Conservation (phyloP, 2,329 filamentous ascomycete species). For the Bimuria novae-zelandiae region DNA sequence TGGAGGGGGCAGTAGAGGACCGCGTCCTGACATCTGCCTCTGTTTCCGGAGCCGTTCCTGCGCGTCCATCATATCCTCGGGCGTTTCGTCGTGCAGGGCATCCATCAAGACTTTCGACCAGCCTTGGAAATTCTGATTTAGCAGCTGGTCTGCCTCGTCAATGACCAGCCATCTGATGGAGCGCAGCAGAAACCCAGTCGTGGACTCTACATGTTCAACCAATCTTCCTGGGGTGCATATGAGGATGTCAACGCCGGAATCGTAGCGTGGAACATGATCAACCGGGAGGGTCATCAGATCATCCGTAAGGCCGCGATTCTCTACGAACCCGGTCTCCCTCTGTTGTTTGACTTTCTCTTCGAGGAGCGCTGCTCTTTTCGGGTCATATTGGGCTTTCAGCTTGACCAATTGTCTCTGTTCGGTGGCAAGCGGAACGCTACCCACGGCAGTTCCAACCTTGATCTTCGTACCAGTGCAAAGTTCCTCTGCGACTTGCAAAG, state of each 20-base stretch:
- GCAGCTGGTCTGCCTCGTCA: constrained; percentile 89
- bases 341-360: constrained; percentile 48
- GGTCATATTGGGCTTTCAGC: constrained; percentile 65
- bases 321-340: constrained; percentile 37
- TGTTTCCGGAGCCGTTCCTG: constrained; percentile 58
- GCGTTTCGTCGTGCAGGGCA: constrained; percentile 58
- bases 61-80: constrained; percentile 52
- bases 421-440: constrained; percentile 72
- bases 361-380: constrained; percentile 58
- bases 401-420: constrained; percentile 68
- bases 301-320: constrained; percentile 44
- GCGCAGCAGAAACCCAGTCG: constrained; percentile 77
- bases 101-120: constrained; percentile 77
- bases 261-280: constrained; percentile 67
- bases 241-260: constrained; percentile 81
- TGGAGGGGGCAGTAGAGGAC: constrained; percentile 25
- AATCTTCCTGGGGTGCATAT: constrained; percentile 91
- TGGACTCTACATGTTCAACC: constrained; percentile 86
- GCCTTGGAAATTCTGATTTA: constrained; percentile 90
- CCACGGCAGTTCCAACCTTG: constrained; percentile 80
- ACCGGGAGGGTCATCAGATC: constrained; percentile 53
- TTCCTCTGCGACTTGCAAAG: constrained; percentile 72
- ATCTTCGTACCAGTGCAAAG: constrained; percentile 75
- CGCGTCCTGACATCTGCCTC: constrained; percentile 41
- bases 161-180: constrained; percentile 86